Base-by-base conservation (phyloP, 73 alveolate genomes). In the Effrenium voratum region DNA sequence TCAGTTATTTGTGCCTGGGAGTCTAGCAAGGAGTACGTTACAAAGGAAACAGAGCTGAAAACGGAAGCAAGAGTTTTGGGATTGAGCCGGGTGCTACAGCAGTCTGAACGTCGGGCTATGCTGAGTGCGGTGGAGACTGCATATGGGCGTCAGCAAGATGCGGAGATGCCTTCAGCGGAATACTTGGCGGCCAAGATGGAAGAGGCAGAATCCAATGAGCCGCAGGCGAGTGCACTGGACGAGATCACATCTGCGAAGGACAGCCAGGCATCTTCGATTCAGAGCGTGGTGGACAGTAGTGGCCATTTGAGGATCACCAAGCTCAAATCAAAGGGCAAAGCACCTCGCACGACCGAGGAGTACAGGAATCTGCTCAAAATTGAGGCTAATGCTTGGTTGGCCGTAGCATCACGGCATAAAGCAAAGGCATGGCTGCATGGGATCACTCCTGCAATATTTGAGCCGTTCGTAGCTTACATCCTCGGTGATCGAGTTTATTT, bases 51-150 rank as follows among this genome's bases (percentile, higher is more conserved):
- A 2, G 44, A 83, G n/a, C 75, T 81, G 2, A 43, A 34, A 1
- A 75, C 92, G 2, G 92, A 47, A 32, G 46, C 73, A 16, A 46
- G 36, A 38, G 92, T 81, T n/a, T 5, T 81, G 46, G 92, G 92
- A 5, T 2, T 34, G 63, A 34, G 22, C 13, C 26, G 73, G 36
- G 26, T 32, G 2, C 49, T 50, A 1, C 70, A 50, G 16, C 45
- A 26, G 19, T 36, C 24, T 1, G 92, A 81, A n/a, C 46, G 92
- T 1, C 45, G 2, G 50, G 73, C 92, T 2, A 83, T 52, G 93
- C 55, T 49, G 16, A 30, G 44, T 46, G 93, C 93, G 19, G 93
- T 83, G 3, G 47, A 49, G 41, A 28, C 50, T 12, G 76, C 15
- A 5, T 52, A 15, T 15, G 93, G 93, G 41, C 32, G 40, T 0